phyloP scores from a whole-genome alignment of 768 basidiomycete species.

The Amanita jacksonii region DNA sequence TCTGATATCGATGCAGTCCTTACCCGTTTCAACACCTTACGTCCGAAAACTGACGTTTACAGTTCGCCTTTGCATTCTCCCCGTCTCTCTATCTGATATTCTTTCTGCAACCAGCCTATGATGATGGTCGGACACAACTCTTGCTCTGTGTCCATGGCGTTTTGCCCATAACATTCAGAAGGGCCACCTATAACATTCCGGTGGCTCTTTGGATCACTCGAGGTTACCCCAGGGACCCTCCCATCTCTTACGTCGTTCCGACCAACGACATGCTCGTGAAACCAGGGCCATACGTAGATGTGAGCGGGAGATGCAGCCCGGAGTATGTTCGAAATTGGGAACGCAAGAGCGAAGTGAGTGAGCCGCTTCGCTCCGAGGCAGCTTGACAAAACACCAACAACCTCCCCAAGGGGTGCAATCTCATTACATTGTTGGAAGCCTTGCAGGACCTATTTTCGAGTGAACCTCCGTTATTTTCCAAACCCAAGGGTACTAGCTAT shows the following conservation, averaged over 20 bases:
- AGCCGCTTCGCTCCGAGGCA: constrained; percentile 10
- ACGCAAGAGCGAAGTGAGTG: constrained; percentile 71
- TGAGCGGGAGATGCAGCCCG: constrained; percentile 63
- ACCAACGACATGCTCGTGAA: constrained; percentile 86
- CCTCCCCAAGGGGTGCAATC: constrained; percentile 62
- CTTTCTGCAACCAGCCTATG: constrained; percentile 54
- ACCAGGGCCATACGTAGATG: constrained; percentile 65
- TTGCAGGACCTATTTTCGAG: constrained; percentile 78
- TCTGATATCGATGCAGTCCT: constrained; percentile 57
- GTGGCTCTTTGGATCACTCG: constrained; percentile 80
- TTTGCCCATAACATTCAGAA: constrained; percentile 74
- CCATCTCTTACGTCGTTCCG: constrained; percentile 87
- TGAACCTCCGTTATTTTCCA: constrained; percentile 85
- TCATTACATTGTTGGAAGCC: constrained; percentile 64
- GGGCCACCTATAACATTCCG: constrained; percentile 85
- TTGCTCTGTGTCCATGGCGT: constrained; percentile 88
- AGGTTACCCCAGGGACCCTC: constrained; percentile 76
- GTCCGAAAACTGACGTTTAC: constrained; percentile 79
- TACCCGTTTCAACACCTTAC: constrained; percentile 40
- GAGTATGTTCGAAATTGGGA: constrained; percentile 74
- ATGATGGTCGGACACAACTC: constrained; percentile 89
- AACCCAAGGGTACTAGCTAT: constrained; percentile 36
- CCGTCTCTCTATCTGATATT: constrained; percentile 8
- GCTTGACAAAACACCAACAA: constrained; percentile 12
- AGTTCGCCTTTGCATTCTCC: constrained; percentile 29